A percentile compares a stretch with the other conserved stretches of the same genome.
Evolutionary conservation across 805 yeast species (phyloP).

Genomic region (Wickerhamomyces bovis): DNA sequence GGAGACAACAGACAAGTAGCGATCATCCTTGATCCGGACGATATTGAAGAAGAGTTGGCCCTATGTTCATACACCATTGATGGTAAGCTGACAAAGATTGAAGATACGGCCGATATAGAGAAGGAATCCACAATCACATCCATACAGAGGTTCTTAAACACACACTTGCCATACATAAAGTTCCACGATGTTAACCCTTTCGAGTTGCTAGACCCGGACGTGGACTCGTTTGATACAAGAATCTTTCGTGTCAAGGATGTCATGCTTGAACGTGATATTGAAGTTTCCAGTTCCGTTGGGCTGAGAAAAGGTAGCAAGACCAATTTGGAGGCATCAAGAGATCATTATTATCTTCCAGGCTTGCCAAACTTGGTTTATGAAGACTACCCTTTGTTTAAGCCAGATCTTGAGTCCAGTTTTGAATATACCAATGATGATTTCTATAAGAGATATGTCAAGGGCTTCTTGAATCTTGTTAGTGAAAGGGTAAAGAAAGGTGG

Average conservation of each 20-base stretch:
- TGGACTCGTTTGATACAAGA: constrained; percentile 4
- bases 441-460: constrained; percentile 4
- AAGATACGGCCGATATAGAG: not conserved
- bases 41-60: constrained; percentile 6
- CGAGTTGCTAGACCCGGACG: constrained; percentile 13
- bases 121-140: not conserved
- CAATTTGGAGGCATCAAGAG: constrained; percentile 9
- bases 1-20: constrained; percentile 3
- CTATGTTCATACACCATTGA: constrained; percentile 6
- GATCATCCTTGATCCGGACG: constrained; percentile 6
- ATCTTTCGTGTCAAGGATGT: constrained; percentile 12
- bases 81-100: constrained; percentile 8
- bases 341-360: constrained; percentile 19
- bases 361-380: constrained; percentile 19
- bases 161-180: constrained; percentile 20
- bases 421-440: constrained; percentile 16
- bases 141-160: constrained; percentile 8
- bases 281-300: constrained; percentile 17
- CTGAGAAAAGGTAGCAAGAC: constrained; percentile 5
- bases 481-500: constrained; percentile 1
- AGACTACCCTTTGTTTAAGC: constrained; percentile 21
- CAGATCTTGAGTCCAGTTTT: constrained; percentile 9
- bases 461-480: constrained; percentile 10
- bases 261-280: constrained; percentile 18
- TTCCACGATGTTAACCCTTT: constrained; percentile 18